phyloP scores from a whole-genome alignment of 805 yeast genomes.

The Teunomyces funiuensis region DNA sequence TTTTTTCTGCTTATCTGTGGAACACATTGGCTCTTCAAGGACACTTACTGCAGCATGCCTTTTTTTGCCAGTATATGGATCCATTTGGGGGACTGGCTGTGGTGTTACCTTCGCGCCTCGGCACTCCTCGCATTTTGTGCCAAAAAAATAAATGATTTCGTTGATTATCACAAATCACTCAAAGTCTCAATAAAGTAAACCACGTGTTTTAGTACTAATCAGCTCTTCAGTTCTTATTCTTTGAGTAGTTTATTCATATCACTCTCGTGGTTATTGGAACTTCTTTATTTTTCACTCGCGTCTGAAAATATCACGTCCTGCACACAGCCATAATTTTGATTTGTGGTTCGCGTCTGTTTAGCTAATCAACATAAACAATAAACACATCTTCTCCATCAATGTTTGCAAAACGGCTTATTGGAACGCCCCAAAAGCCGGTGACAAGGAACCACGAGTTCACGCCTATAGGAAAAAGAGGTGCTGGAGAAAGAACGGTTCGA shows the following conservation, averaged over 20 bases:
- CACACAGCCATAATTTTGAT: background rate
- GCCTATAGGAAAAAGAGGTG: conserved; percentile 21
- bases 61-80: background rate
- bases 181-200: too few species aligned
- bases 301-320: conserved; percentile 2
- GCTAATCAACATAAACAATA: conserved; percentile 3
- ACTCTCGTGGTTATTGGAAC: too few species aligned
- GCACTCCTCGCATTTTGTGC: too few species aligned
- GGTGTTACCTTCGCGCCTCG: too few species aligned
- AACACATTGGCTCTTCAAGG: background rate
- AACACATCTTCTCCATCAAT: background rate
- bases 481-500: conserved; percentile 1
- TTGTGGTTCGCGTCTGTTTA: conserved; percentile 6
- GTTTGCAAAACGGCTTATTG: conserved; percentile 16
- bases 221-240: too few species aligned
- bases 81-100: background rate
- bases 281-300: too few species aligned
- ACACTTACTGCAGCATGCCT: conserved; percentile 2
- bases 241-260: too few species aligned
- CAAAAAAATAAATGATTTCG: too few species aligned
- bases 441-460: conserved; percentile 20
- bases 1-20: background rate
- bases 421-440: conserved; percentile 15
- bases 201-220: too few species aligned
- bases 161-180: too few species aligned